Percentiles rank a stretch among this genome's conserved stretches.
These are phyloP conservation scores for Anthoceros angustus DNA, from an alignment of 225 moss, liverwort and hornwort genomes.

Conservation along the genomic window DNA sequence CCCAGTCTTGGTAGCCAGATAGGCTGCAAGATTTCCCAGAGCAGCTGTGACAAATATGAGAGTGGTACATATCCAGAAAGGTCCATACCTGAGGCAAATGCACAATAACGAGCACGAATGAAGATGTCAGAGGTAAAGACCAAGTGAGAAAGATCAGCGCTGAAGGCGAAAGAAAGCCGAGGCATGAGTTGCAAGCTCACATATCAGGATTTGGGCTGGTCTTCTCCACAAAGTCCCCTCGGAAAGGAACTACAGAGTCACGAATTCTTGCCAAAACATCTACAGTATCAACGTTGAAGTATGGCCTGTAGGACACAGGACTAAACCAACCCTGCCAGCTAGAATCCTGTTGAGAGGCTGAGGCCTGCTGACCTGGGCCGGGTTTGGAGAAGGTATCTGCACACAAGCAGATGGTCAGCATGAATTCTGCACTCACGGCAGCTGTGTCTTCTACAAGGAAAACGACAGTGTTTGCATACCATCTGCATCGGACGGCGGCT, in stretches of 20 bases:
- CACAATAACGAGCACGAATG: background rate
- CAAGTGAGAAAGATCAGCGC: background rate
- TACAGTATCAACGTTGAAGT: constrained; percentile 89
- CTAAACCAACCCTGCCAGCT: constrained; percentile 84
- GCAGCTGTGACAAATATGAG: constrained; percentile 96
- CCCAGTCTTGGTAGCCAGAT: constrained; percentile 51
- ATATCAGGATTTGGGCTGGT: constrained; percentile 99
- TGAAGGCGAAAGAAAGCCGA: background rate
- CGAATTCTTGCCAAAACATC: constrained; percentile 75
- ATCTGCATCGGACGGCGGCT: constrained; percentile 90
- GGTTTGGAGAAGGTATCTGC: constrained; percentile 92
- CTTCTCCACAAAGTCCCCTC: constrained; percentile 98
- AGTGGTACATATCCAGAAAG: constrained; percentile 99
- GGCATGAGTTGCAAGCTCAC: constrained; percentile 17
- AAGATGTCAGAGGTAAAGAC: constrained; percentile 4
- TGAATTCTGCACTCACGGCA: constrained; percentile 7
- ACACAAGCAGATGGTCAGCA: constrained; percentile 8
- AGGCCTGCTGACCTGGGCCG: constrained; percentile 43
- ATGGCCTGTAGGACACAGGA: constrained; percentile 80
- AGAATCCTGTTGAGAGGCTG: constrained; percentile 25
- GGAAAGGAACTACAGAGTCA: constrained; percentile 85
- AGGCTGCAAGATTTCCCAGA: constrained; percentile 94
- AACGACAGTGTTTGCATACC: constrained; percentile 22
- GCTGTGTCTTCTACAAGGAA: background rate
- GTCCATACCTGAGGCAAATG: constrained; percentile 57